A percentile compares a stretch with the other conserved stretches of the same genome.
Evolutionary conservation across 768 basidiomycete genomes (phyloP).

Genomic region (Rhizopogon vinicolor): DNA sequence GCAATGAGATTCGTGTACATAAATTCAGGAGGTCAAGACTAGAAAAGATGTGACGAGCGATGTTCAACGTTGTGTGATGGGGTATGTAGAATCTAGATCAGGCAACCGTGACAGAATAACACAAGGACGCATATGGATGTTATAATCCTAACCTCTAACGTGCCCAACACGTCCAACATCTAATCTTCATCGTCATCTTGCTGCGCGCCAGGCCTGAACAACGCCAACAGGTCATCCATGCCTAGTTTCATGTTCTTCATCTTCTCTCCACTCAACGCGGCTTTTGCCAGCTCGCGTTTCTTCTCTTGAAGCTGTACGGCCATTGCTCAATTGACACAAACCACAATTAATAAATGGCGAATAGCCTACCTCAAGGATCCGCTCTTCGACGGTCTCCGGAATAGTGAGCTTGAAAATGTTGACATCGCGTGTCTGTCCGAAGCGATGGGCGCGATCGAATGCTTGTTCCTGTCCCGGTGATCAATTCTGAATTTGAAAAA

Average conservation of each 20-base stretch:
- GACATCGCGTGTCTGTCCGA: slow-evolving; percentile 84
- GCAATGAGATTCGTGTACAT: too few species aligned
- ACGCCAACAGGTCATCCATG: slow-evolving; percentile 78
- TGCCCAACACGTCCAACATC: not conserved
- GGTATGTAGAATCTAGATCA: not conserved
- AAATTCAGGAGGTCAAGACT: not conserved
- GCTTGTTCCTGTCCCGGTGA: slow-evolving; percentile 69
- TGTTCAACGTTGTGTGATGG: too few species aligned
- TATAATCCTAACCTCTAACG: not conserved
- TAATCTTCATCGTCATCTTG: slow-evolving; percentile 56
- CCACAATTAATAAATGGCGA: not conserved
- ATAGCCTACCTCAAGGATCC: slow-evolving; percentile 63
- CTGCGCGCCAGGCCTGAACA: slow-evolving; percentile 59
- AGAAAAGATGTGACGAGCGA: not conserved
- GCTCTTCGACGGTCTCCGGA: slow-evolving; percentile 80
- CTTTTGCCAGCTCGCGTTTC: slow-evolving; percentile 80
- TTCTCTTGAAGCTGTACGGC: slow-evolving; percentile 72
- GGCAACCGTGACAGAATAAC: not conserved
- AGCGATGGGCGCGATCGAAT: slow-evolving; percentile 86
- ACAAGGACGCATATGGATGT: not conserved
- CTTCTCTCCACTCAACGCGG: slow-evolving; percentile 86
- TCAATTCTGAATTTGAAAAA: slow-evolving; percentile 9
- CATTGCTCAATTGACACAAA: not conserved
- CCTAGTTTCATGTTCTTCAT: slow-evolving; percentile 81
- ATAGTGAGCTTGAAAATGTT: slow-evolving; percentile 89